These are phyloP conservation scores for Pichia sorboxylosa DNA, from an alignment of 1,139 yeast species.

Conservation along the genomic window DNA sequence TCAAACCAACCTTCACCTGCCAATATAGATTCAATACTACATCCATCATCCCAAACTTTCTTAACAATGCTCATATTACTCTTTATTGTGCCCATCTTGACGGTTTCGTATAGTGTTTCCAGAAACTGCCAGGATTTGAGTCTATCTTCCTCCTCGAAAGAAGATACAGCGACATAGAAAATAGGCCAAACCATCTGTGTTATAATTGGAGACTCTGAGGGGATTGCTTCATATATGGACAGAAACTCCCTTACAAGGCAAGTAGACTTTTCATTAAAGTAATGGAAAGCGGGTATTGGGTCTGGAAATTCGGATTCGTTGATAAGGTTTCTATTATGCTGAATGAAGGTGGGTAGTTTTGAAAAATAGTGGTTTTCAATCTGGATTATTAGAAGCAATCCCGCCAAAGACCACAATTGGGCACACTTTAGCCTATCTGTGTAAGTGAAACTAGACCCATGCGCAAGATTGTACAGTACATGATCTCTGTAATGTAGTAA, in stretches of 20 bases:
- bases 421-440: slow-evolving; percentile 34
- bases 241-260: slow-evolving; percentile 35
- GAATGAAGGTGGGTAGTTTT: neutral
- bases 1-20: slow-evolving; percentile 32
- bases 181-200: slow-evolving; percentile 55
- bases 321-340: too few relatives aligned
- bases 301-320: slow-evolving; percentile 2
- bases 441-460: slow-evolving; percentile 20
- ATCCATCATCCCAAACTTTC: slow-evolving; percentile 32
- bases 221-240: slow-evolving; percentile 32
- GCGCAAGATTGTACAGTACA: slow-evolving; percentile 24
- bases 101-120: slow-evolving; percentile 32
- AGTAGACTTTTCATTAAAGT: slow-evolving; percentile 16
- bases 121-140: slow-evolving; percentile 24
- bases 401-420: slow-evolving; percentile 44
- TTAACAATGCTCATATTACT: slow-evolving; percentile 31
- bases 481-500: slow-evolving; percentile 32
- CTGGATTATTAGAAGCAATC: slow-evolving; percentile 26
- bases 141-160: slow-evolving; percentile 26
- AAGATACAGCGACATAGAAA: slow-evolving; percentile 35
- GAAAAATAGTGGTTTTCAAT: slow-evolving; percentile 19
- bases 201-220: slow-evolving; percentile 32
- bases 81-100: slow-evolving; percentile 40
- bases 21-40: slow-evolving; percentile 31
- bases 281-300: slow-evolving; percentile 5